Conservation (phyloP, 345 rosid species). For the Dipteronia sinensis region DNA sequence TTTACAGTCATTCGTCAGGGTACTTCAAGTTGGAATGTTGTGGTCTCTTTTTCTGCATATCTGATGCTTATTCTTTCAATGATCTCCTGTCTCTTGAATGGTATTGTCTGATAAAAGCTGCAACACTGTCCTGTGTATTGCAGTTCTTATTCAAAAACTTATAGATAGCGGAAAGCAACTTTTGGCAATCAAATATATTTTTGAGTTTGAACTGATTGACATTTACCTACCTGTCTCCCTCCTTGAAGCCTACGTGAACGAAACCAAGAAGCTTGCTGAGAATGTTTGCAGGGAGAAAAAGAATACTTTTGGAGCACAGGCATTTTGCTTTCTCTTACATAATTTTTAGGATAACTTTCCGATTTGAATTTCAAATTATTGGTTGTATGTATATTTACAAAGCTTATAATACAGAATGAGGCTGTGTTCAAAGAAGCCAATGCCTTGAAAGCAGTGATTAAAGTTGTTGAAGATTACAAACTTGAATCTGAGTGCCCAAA, state of each 20-base stretch:
- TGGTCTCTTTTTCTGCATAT: neutral
- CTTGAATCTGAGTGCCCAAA: conserved; percentile 53
- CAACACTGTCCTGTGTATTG: conserved; percentile 10
- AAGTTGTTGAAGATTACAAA: conserved; percentile 56
- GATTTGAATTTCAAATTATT: neutral
- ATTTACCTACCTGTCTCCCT: conserved; percentile 57
- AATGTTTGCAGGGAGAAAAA: conserved; percentile 41
- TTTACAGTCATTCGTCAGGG: neutral
- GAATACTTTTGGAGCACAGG: conserved; percentile 51
- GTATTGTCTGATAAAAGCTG: conserved; percentile 22
- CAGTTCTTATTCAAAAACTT: conserved; percentile 64
- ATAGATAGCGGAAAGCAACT: conserved; percentile 48
- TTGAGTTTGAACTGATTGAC: conserved; percentile 61
- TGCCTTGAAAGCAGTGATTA: conserved; percentile 58
- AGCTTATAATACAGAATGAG: conserved; percentile 49
- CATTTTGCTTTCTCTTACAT: conserved; percentile 16
- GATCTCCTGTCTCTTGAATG: neutral
- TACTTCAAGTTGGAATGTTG: neutral
- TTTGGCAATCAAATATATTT: conserved; percentile 58
- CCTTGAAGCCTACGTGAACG: conserved; percentile 50
- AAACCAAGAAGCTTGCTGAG: conserved; percentile 33
- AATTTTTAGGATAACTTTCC: conserved; percentile 1
- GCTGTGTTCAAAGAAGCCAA: conserved; percentile 54
- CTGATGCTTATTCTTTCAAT: neutral
- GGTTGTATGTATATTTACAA: conserved; percentile 3